Conservation (phyloP, 768 basidiomycete genomes). For the Lentinula sp. region DNA sequence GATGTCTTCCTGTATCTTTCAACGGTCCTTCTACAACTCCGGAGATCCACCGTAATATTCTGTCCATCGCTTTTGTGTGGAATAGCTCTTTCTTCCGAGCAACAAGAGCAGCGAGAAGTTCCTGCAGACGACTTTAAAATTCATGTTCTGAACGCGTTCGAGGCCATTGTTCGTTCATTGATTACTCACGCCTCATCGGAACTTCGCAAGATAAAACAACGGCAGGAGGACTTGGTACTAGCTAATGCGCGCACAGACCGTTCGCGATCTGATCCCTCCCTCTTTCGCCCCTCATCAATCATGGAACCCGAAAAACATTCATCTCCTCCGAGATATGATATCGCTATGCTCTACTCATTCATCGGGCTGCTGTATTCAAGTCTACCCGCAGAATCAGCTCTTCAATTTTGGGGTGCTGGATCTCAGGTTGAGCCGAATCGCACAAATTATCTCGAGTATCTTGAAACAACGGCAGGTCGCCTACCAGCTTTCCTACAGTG, state of each 20-base stretch:
- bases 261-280: conserved; percentile 41
- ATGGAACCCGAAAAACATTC: conserved; percentile 34
- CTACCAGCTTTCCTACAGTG: conserved; percentile 80
- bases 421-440: conserved; percentile 34
- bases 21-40: conserved; percentile 49
- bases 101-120: conserved; percentile 39
- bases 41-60: conserved; percentile 22
- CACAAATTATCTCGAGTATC: conserved; percentile 48
- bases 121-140: conserved; percentile 48
- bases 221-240: conserved; percentile 80
- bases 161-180: conserved; percentile 63
- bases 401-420: conserved; percentile 82
- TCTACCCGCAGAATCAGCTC: conserved; percentile 67
- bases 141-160: conserved; percentile 55
- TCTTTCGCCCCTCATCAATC: conserved; percentile 36
- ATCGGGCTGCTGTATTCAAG: conserved; percentile 76
- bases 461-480: conserved; percentile 58
- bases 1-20: conserved; percentile 75
- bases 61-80: conserved; percentile 29
- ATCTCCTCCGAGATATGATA: conserved; percentile 65
- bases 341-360: conserved; percentile 78
- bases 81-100: conserved; percentile 28
- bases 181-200: conserved; percentile 77
- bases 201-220: conserved; percentile 79
- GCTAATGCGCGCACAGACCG: conserved; percentile 63